Evolutionary conservation across 768 basidiomycete species (phyloP).

Genomic region (Coprinellus aureogranulatus): DNA sequence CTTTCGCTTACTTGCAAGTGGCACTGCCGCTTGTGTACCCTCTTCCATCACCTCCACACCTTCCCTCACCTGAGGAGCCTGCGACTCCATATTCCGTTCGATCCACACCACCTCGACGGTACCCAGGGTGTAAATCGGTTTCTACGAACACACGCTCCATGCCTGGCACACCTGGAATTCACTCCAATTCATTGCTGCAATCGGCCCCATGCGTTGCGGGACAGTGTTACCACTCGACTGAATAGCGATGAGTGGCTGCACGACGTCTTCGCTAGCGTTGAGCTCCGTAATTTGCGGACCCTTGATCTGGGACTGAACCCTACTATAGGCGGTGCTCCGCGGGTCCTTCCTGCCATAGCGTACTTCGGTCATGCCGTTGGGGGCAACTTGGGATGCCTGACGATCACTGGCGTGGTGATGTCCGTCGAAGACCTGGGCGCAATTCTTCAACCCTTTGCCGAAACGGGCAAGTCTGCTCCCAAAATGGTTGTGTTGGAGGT

Average conservation of each 20-base stretch:
- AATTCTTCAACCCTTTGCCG: slow-evolving; percentile 13
- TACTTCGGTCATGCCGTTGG: slow-evolving; percentile 7
- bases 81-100: slow-evolving; percentile 13
- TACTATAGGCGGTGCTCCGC: slow-evolving; percentile 13
- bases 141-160: slow-evolving; percentile 10
- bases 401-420: slow-evolving; percentile 13
- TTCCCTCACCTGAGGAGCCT: slow-evolving; percentile 16
- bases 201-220: neutral
- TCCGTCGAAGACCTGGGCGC: slow-evolving; percentile 14
- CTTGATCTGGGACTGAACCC: slow-evolving; percentile 19
- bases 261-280: slow-evolving; percentile 9
- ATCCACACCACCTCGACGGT: slow-evolving; percentile 16
- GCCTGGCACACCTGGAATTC: slow-evolving; percentile 8
- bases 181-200: slow-evolving; percentile 16
- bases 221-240: neutral
- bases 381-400: slow-evolving; percentile 4
- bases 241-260: slow-evolving; percentile 15
- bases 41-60: slow-evolving; percentile 12
- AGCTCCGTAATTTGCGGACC: slow-evolving; percentile 9
- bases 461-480: slow-evolving; percentile 8
- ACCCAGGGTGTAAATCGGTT: slow-evolving; percentile 14
- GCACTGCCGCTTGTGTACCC: slow-evolving; percentile 16
- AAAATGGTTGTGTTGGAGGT: slow-evolving; percentile 16
- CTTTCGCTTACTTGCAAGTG: slow-evolving; percentile 14
- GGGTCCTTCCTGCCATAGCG: slow-evolving; percentile 10